Percentiles rank a stretch among this genome's conserved stretches.
phyloP scores from a whole-genome alignment of 495 filamentous ascomycete genomes.

The Penicillium ochrochloron region DNA sequence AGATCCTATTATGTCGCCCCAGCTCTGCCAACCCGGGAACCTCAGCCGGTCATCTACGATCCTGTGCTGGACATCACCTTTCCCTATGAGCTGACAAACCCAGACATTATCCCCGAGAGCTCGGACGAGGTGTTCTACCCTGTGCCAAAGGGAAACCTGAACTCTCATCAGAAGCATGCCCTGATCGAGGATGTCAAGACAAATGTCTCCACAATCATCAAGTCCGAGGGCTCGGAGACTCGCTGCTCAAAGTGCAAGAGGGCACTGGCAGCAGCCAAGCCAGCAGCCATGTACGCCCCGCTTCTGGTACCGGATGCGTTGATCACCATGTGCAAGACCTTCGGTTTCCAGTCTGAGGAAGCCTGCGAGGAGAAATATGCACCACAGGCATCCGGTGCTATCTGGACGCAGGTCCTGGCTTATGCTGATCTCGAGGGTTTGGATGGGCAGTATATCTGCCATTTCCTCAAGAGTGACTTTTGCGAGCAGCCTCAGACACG shows the following conservation, averaged over 20 bases:
- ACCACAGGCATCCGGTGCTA: constrained; percentile 52
- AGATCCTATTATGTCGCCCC: constrained; percentile 55
- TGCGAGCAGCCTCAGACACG: constrained; percentile 51
- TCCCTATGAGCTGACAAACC: constrained; percentile 60
- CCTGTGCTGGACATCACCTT: constrained; percentile 61
- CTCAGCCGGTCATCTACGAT: constrained; percentile 61
- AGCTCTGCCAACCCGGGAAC: constrained; percentile 57
- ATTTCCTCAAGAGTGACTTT: constrained; percentile 49
- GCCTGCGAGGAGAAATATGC: constrained; percentile 53
- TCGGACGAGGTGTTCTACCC: constrained; percentile 58
- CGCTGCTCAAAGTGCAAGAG: constrained; percentile 60
- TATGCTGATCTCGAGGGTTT: constrained; percentile 58
- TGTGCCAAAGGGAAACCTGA: constrained; percentile 44
- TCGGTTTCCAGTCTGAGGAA: constrained; percentile 45
- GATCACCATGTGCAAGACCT: constrained; percentile 53
- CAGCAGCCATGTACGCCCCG: constrained; percentile 54
- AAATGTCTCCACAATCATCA: constrained; percentile 53
- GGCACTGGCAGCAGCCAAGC: constrained; percentile 54
- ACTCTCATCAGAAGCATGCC: constrained; percentile 40
- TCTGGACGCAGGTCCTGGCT: constrained; percentile 62
- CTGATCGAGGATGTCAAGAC: constrained; percentile 44
- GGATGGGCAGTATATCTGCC: constrained; percentile 64
- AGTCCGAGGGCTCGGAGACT: constrained; percentile 36
- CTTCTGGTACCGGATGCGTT: constrained; percentile 53
- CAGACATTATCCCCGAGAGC: constrained; percentile 54